A percentile compares a stretch with the other conserved stretches of the same genome.
phyloP scores from a whole-genome alignment of 106 monocot genomes.

The Posidonia australis region DNA sequence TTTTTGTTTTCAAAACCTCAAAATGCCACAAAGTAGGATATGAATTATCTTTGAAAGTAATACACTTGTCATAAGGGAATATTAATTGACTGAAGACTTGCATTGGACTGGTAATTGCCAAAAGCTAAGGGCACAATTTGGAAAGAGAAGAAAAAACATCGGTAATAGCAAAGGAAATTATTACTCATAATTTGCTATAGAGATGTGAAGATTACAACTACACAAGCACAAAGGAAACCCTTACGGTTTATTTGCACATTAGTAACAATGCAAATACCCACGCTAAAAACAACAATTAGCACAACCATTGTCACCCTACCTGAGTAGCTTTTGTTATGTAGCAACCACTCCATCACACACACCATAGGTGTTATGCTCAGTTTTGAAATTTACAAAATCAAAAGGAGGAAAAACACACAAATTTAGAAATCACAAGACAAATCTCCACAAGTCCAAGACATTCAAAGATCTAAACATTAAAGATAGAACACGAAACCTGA shows the following conservation, averaged over 20 bases:
- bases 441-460: not conserved
- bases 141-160: not conserved
- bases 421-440: not conserved
- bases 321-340: constrained; percentile 73
- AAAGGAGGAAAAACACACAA: not conserved
- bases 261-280: constrained; percentile 91
- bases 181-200: constrained; percentile 88
- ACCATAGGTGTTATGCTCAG: constrained; percentile 97
- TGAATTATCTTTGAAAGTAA: no score
- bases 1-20: no score
- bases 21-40: no score
- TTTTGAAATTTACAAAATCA: constrained; percentile 66
- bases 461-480: no score
- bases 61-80: no score
- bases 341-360: constrained; percentile 88
- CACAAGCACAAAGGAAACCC: constrained; percentile 88
- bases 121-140: no score
- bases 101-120: no score
- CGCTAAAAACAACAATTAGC: constrained; percentile 68
- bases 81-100: no score
- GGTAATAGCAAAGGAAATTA: not conserved
- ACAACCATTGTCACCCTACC: constrained; percentile 65
- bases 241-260: constrained; percentile 79
- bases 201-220: constrained; percentile 87
- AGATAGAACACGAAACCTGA: constrained; percentile 37